Base-by-base conservation (phyloP, 345 rosid species). In the Acer yangbiense region DNA sequence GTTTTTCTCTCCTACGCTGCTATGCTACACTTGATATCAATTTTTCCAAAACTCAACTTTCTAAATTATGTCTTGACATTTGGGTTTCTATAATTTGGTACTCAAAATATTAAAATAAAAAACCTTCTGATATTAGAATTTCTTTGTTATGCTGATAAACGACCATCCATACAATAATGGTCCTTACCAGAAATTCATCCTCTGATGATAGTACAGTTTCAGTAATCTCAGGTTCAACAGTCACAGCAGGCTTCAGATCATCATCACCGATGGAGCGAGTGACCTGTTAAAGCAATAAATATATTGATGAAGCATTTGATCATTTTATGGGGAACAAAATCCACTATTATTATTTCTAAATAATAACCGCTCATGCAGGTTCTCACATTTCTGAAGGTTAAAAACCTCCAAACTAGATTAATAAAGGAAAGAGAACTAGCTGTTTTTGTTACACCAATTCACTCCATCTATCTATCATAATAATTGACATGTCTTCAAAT, bases 261-360 rank as follows among this genome's bases (percentile, higher is more conserved):
- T 91, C 97, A 78, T 95, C 99, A 71, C 99, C 99, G 12, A 95
- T 92, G 25, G 98, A 95, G 57, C 98, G 94, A 70, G 99, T 95
- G 71, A 95, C 99, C 98, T 94, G 83, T 69, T 44, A 77, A 78
- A 74, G 46, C 57, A 61, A 75, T 27, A 1, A 48, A 81, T 72
- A 68, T 43, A 68, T 72, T 39, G 7, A 63, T 60, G 27, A 25
- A 74, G 68, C 55, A 61, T 23, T 61, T 44, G 23, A 43, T 9
- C 68, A 13, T 39, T 23, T 21, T 18, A 72, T 44, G 39, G 25
- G 12, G 14, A 62, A 10, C 25, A 29, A 46, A 48, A 48, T 9
- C 16, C 23, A 25, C 6, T 46, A 17, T 2, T 63, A 9, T 23
- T 63, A 27, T 10, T 64, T 64, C 68, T 64, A 17, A 64, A 29